These are phyloP conservation scores for Venturiaceae sp. DNA, from an alignment of 2,329 filamentous ascomycete species.

Conservation along the genomic window DNA sequence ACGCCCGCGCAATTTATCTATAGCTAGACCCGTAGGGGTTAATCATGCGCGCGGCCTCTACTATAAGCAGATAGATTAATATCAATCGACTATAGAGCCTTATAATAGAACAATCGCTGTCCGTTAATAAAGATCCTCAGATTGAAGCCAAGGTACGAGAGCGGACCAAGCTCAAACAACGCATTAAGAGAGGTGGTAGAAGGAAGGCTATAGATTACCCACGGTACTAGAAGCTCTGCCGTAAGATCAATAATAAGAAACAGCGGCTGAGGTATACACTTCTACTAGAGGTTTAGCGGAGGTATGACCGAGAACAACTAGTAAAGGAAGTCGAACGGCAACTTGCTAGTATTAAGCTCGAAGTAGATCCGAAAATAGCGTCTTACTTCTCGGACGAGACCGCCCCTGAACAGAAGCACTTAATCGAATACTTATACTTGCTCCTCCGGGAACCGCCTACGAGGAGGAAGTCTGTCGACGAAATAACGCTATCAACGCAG, in stretches of 20 bases:
- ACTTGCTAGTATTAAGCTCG: constrained; percentile 5
- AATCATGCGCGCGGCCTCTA: constrained; percentile 5
- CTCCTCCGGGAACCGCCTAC: constrained; percentile 1
- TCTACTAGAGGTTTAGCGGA: constrained; percentile 4
- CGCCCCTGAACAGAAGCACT: not conserved
- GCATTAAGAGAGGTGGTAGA: not conserved
- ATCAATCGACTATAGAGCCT: constrained; percentile 5
- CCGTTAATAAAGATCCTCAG: constrained; percentile 3
- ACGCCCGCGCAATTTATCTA: not conserved
- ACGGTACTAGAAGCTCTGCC: not conserved
- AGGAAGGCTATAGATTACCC: not conserved
- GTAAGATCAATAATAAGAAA: constrained; percentile 4
- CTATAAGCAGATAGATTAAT: constrained; percentile 9
- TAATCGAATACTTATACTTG: constrained; percentile 8
- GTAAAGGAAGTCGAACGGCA: not conserved
- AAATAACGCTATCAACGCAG: constrained; percentile 7
- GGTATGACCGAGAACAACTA: not conserved
- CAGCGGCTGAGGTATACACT: not conserved
- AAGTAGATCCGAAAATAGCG: not conserved
- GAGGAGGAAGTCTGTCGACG: constrained; percentile 8
- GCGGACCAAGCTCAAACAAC: not conserved
- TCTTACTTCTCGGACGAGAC: constrained; percentile 8
- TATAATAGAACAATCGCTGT: constrained; percentile 6
- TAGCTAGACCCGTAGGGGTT: constrained; percentile 1
- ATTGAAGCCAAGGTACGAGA: constrained; percentile 2